phyloP scores from a whole-genome alignment of 1,284 basidiomycete species.

The Microbotryomycetes sp. region DNA sequence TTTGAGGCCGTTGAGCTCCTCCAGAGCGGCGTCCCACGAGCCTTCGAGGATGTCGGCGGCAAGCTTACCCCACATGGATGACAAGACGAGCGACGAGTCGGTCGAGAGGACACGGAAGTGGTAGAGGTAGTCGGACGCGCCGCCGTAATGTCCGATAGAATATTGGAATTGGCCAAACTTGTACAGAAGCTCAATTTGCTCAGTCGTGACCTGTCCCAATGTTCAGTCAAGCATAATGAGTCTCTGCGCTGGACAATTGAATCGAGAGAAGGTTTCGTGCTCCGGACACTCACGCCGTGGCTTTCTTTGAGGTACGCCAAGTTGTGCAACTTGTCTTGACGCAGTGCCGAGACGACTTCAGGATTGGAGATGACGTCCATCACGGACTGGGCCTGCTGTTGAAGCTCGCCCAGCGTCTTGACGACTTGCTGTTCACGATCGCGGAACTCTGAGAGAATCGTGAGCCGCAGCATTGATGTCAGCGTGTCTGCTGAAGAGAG shows the following conservation, averaged over 20 bases:
- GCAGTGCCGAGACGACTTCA: conserved; percentile 78
- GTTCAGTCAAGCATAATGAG: too few relatives aligned
- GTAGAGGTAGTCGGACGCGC: conserved; percentile 94
- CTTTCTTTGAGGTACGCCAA: conserved; percentile 87
- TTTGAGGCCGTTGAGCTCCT: conserved; percentile 86
- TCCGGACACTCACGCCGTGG: conserved; percentile 63
- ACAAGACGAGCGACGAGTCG: conserved; percentile 81
- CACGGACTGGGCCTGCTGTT: conserved; percentile 83
- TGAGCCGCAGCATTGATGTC: background rate
- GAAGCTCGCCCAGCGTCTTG: conserved; percentile 63
- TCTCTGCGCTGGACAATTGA: too few relatives aligned
- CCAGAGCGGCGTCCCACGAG: conserved; percentile 86
- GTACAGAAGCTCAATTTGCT: conserved; percentile 93
- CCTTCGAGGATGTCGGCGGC: conserved; percentile 92
- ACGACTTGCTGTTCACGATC: conserved; percentile 74
- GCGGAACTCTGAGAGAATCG: conserved; percentile 58
- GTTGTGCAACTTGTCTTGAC: conserved; percentile 96
- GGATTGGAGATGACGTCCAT: conserved; percentile 95
- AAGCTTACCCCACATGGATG: conserved; percentile 97
- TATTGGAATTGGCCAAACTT: conserved; percentile 98
- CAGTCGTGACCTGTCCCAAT: conserved; percentile 80
- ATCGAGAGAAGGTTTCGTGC: background rate
- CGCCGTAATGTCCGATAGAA: conserved; percentile 91
- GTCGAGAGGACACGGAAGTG: conserved; percentile 97
- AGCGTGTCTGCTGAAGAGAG: background rate